Percentiles rank a stretch among this genome's conserved stretches.
phyloP scores from a whole-genome alignment of 2,329 filamentous ascomycete genomes.

The Colletotrichum camelliae region DNA sequence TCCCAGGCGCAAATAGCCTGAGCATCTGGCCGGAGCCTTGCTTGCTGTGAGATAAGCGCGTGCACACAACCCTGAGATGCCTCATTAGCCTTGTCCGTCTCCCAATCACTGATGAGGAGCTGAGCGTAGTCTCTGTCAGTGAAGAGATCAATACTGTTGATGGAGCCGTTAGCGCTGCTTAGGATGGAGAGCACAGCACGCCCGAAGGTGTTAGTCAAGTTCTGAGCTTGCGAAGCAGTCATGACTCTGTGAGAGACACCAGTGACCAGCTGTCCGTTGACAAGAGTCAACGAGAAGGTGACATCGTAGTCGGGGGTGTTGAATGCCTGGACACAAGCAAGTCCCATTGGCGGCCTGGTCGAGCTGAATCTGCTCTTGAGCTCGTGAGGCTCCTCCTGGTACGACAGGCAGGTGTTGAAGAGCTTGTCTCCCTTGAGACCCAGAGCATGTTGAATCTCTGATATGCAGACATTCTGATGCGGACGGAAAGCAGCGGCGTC shows the following conservation, averaged over 20 bases:
- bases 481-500: constrained; percentile 33
- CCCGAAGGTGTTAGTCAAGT: constrained; percentile 58
- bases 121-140: constrained; percentile 60
- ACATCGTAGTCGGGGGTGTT: constrained; percentile 54
- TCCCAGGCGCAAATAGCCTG: constrained; percentile 51
- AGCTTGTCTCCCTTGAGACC: constrained; percentile 45
- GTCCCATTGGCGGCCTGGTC: constrained; percentile 28
- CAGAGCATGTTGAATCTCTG: constrained; percentile 52
- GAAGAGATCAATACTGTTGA: constrained; percentile 57
- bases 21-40: constrained; percentile 40
- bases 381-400: constrained; percentile 44
- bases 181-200: constrained; percentile 54
- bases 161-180: constrained; percentile 40
- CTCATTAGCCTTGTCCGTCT: constrained; percentile 41
- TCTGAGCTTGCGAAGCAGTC: constrained; percentile 46
- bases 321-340: constrained; percentile 41
- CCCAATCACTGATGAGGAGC: constrained; percentile 57
- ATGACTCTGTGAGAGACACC: constrained; percentile 51
- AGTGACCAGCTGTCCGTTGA: constrained; percentile 43
- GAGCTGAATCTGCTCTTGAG: constrained; percentile 38
- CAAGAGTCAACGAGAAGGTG: constrained; percentile 49
- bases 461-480: constrained; percentile 51
- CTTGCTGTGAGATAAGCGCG: constrained; percentile 48
- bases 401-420: constrained; percentile 58
- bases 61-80: constrained; percentile 48